Percentiles rank a stretch among this genome's conserved stretches.
Evolutionary conservation across 306 rosid genomes (phyloP).

Genomic region (Castanospermum australe): DNA sequence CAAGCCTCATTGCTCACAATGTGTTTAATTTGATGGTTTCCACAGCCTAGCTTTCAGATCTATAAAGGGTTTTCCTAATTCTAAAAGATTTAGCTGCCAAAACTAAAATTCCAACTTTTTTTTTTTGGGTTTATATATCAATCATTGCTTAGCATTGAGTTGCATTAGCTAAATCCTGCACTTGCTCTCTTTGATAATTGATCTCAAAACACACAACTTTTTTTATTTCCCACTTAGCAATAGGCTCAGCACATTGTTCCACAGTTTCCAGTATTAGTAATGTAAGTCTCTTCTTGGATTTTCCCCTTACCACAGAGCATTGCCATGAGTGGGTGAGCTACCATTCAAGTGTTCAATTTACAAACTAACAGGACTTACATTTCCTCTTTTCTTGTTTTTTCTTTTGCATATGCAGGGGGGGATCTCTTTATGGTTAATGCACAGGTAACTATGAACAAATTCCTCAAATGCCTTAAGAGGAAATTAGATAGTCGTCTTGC

Average conservation of each 20-base stretch:
- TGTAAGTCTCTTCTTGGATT: background rate
- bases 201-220: background rate
- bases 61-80: slow-evolving; percentile 1
- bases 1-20: background rate
- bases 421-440: slow-evolving; percentile 42
- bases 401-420: slow-evolving; percentile 39
- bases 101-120: background rate
- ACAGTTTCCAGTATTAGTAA: too few relatives aligned
- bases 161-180: background rate
- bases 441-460: slow-evolving; percentile 45
- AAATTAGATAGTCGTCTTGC: background rate
- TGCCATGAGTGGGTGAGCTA: background rate
- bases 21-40: background rate
- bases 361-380: background rate
- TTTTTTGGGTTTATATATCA: background rate
- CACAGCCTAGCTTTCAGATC: slow-evolving; percentile 27
- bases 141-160: background rate
- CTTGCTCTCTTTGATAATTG: background rate
- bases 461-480: background rate
- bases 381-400: background rate
- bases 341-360: background rate
- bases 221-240: too few relatives aligned
- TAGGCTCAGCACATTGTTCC: background rate
- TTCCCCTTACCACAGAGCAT: background rate
- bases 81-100: background rate